Conservation (phyloP, 768 basidiomycete species). For the Rhodocollybia butyracea region DNA sequence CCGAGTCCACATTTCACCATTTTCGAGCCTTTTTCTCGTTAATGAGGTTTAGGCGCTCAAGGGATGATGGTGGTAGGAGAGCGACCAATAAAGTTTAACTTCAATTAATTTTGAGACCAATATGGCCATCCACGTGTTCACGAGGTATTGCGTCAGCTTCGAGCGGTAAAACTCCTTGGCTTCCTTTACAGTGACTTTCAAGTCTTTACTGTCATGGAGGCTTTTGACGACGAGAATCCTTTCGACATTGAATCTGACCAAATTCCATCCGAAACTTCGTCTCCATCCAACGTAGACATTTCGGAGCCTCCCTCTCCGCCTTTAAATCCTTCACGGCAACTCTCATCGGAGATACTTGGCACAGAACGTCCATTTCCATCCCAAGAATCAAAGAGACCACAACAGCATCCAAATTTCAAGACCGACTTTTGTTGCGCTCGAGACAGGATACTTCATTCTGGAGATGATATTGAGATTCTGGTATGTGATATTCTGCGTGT, state of each 20-base stretch:
- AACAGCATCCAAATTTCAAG: slow-evolving; percentile 51
- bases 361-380: slow-evolving; percentile 47
- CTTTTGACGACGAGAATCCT: slow-evolving; percentile 66
- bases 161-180: too few species aligned
- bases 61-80: too few species aligned
- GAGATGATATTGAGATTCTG: slow-evolving; percentile 77
- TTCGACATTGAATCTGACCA: slow-evolving; percentile 47
- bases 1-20: too few species aligned
- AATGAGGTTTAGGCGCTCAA: too few species aligned
- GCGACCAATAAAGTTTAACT: too few species aligned
- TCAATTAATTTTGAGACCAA: too few species aligned
- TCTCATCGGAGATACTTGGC: slow-evolving; percentile 44
- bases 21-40: too few species aligned
- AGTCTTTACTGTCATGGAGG: slow-evolving; percentile 30
- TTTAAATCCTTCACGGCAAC: slow-evolving; percentile 36
- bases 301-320: slow-evolving; percentile 63
- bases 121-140: too few species aligned
- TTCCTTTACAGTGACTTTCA: neutral
- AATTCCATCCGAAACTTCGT: slow-evolving; percentile 49
- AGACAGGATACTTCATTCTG: slow-evolving; percentile 76
- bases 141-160: too few species aligned
- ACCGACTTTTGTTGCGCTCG: slow-evolving; percentile 75
- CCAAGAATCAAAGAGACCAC: slow-evolving; percentile 50
- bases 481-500: slow-evolving; percentile 37
- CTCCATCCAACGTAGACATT: slow-evolving; percentile 49